Percentiles rank a stretch among this genome's conserved stretches.
Conservation (phyloP, 208 protist species). For the Tritrichomonas musculus region DNA sequence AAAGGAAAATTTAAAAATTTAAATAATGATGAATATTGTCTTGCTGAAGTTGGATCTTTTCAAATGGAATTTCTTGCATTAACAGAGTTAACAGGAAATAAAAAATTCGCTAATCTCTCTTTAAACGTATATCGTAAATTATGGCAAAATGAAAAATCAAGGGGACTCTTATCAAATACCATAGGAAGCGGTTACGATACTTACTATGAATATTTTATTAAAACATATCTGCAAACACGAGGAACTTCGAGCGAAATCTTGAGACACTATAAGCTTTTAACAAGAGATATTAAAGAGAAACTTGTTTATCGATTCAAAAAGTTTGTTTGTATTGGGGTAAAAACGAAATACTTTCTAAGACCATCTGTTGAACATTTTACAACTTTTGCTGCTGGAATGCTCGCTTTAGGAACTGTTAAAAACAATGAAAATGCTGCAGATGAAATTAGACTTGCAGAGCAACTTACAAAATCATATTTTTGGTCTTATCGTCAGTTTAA, state of each 20-base stretch:
- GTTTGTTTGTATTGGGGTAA: neutral
- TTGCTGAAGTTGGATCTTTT: neutral
- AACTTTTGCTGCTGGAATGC: neutral
- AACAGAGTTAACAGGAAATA: neutral
- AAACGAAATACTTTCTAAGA: neutral
- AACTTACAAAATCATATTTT: neutral
- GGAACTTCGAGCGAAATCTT: neutral
- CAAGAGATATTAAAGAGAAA: neutral
- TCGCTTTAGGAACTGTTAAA: neutral
- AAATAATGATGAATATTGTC: neutral
- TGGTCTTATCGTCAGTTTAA: neutral
- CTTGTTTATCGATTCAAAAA: neutral
- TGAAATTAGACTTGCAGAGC: neutral
- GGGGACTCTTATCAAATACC: neutral
- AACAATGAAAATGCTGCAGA: neutral
- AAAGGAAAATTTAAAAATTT: too few species aligned
- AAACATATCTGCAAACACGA: neutral
- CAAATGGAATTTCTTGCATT: neutral
- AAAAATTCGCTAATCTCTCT: neutral
- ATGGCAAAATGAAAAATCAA: neutral
- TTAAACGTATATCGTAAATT: neutral
- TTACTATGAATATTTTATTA: neutral
- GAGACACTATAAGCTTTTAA: neutral
- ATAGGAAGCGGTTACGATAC: neutral
- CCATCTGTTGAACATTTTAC: neutral